These are phyloP conservation scores for Sarocladium oryzae DNA, from an alignment of 2,329 filamentous ascomycete genomes.

Conservation along the genomic window DNA sequence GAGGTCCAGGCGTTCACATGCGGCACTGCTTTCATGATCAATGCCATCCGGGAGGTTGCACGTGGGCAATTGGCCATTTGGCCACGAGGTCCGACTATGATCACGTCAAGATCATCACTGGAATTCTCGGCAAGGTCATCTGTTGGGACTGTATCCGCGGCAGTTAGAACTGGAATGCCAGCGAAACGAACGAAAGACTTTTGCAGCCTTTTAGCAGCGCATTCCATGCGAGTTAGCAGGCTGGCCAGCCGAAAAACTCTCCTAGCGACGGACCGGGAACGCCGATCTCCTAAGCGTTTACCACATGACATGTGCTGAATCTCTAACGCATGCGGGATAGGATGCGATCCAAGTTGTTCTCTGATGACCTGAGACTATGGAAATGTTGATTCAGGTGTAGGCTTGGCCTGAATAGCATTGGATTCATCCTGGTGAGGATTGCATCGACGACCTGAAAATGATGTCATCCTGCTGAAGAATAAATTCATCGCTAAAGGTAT, in stretches of 20 bases:
- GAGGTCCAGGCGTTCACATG: too few relatives aligned
- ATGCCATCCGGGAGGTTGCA: too few relatives aligned
- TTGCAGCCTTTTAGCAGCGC: not conserved
- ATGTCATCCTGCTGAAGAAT: too few relatives aligned
- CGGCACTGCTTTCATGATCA: too few relatives aligned
- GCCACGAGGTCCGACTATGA: not conserved
- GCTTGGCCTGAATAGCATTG: not conserved
- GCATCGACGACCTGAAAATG: too few relatives aligned
- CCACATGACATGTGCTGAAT: too few relatives aligned
- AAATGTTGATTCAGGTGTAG: not conserved
- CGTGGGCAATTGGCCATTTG: not conserved
- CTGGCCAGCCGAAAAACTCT: not conserved
- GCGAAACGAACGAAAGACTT: not conserved
- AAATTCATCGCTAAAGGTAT: too few relatives aligned
- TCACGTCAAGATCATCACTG: not conserved
- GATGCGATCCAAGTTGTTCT: not conserved
- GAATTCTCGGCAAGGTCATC: not conserved
- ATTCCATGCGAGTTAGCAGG: not conserved
- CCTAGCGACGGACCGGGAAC: not conserved
- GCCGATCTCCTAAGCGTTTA: not conserved
- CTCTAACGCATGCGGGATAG: too few relatives aligned
- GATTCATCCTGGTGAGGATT: too few relatives aligned
- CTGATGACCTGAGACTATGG: too few relatives aligned
- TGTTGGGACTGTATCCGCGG: not conserved
- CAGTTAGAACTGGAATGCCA: conserved; percentile 1